Percentiles rank a stretch among this genome's conserved stretches.
Evolutionary conservation across 768 basidiomycete species (phyloP).

Genomic region (Gymnopilus junonius): DNA sequence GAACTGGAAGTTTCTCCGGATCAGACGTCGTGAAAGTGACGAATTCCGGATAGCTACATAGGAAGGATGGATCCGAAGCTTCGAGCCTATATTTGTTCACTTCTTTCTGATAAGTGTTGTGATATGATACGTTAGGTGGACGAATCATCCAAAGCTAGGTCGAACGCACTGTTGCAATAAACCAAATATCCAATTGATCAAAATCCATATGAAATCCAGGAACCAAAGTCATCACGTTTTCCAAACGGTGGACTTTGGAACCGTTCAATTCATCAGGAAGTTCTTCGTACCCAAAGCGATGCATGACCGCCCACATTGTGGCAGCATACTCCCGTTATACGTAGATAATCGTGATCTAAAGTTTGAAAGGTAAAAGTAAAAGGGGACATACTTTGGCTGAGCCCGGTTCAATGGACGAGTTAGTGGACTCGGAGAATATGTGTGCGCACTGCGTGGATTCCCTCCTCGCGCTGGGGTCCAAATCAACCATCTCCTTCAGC

Average conservation of each 20-base stretch:
- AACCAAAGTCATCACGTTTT: slow-evolving; percentile 35
- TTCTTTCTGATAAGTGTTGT: slow-evolving; percentile 9
- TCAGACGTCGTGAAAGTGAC: slow-evolving; percentile 18
- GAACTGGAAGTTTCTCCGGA: background rate
- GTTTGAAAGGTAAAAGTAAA: slow-evolving; percentile 1
- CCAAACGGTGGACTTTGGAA: slow-evolving; percentile 30
- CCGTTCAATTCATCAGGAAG: slow-evolving; percentile 30
- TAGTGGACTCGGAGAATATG: slow-evolving; percentile 31
- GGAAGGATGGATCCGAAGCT: background rate
- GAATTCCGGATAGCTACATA: slow-evolving; percentile 18
- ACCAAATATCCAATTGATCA: slow-evolving; percentile 32
- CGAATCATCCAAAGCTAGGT: background rate
- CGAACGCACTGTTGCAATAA: slow-evolving; percentile 31
- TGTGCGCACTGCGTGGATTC: slow-evolving; percentile 27
- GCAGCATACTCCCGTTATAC: slow-evolving; percentile 29
- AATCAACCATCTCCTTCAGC: slow-evolving; percentile 15
- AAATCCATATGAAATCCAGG: slow-evolving; percentile 24
- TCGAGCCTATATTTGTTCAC: slow-evolving; percentile 26
- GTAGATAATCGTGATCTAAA: slow-evolving; percentile 3
- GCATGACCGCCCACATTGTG: slow-evolving; percentile 29
- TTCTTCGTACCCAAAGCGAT: slow-evolving; percentile 26
- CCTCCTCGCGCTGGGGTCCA: background rate
- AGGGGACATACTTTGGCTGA: slow-evolving; percentile 22
- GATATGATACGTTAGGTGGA: background rate
- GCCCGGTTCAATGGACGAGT: slow-evolving; percentile 17